Base-by-base conservation (phyloP, 441 rosid species). In the Daphne laureola region DNA sequence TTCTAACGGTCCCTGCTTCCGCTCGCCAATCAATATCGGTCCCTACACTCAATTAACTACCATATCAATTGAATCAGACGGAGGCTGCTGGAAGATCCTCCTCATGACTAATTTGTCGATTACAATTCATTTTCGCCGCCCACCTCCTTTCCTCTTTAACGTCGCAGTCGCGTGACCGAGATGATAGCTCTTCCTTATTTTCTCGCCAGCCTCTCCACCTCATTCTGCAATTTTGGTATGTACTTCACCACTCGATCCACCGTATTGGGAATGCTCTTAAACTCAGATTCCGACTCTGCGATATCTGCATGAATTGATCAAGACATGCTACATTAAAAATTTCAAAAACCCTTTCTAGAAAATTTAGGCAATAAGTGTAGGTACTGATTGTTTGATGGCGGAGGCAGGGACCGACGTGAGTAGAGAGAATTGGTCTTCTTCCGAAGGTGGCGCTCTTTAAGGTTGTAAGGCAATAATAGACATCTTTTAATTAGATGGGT, bases 261-360 rank as follows among this genome's bases (percentile, higher is more conserved):
- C 4, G 89, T 85, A 21, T 61, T 58, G 0, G 93, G 83, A 68
- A 76, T 78, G 68, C 84, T n/a, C n/a, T n/a, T n/a, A n/a, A n/a
- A n/a, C n/a, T 85, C 36, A 78, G n/a, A 55, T 80, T 84, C 54
- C 72, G 78, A 88, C 80, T 58, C 38, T 58, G 47, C 26, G 57
- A 1, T n/a, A n/a, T n/a, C n/a, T 31, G 0, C 9, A 53, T 21
- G 3, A 7, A 42, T 31, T 31, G 7, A 31, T 31, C 38, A 9
- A 50, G 17, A 31, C n/a, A n/a, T n/a, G n/a, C n/a, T n/a, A n/a
- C n/a, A n/a, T n/a, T n/a, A n/a, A n/a, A n/a, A n/a, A n/a, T n/a
- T 7, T 8, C 4, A 0, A 1, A 25, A 49, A 4, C 2, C 4
- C 2, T 8, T 6, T 7, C 17, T 14, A 21, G 8, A 2, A 8